Evolutionary conservation across 345 rosid species (phyloP), one percentile per base, ranked within the genome.

Genomic region (Draba incana): DNA sequence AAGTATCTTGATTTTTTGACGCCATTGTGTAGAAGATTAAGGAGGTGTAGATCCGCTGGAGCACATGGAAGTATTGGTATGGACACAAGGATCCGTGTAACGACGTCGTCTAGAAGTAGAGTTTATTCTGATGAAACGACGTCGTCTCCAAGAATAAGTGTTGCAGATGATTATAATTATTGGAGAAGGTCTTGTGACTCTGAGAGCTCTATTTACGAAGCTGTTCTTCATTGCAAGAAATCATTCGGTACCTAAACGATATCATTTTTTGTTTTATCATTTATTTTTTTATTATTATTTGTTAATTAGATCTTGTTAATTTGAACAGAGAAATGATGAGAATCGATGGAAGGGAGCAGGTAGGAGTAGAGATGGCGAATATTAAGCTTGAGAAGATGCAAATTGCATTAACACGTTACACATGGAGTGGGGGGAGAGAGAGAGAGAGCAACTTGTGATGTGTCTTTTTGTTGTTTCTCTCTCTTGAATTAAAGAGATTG

Each of bases 221-320:
- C 97, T 3, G 98, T 93, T 67, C 92, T 90, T 46, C 98, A 93
- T 78, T 93, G 98, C 87, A 90, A 93, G 69, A 84, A 83, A 84
- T 93, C 98, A 30, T 80, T 84, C 13, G 97, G 96, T 81, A 79
- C 25, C 72, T 44, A 13, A 37, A 0, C 0, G 0, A 55, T 48
- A 66, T 15, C 46, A 35, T 63, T 10, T n/a, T 4, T 20, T 10
- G 10, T 24, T 44, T 9, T 37, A 0, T 25, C 12, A 3, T 8
- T 2, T 20, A 20, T 20, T 12, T 16, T 10, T 30, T 0, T 8
- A 10, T 2, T 15, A 11, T 48, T 31, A 2, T 23, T 43, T 51
- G 0, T 46, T 61, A 44, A 53, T 37, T 41, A 8, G 0, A n/a
- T 2, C 35, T 42, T 57, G 51, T 38, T 62, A 27, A 45, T 46